Evolutionary conservation across 345 rosid species (phyloP).

Genomic region (Geranium brycei): DNA sequence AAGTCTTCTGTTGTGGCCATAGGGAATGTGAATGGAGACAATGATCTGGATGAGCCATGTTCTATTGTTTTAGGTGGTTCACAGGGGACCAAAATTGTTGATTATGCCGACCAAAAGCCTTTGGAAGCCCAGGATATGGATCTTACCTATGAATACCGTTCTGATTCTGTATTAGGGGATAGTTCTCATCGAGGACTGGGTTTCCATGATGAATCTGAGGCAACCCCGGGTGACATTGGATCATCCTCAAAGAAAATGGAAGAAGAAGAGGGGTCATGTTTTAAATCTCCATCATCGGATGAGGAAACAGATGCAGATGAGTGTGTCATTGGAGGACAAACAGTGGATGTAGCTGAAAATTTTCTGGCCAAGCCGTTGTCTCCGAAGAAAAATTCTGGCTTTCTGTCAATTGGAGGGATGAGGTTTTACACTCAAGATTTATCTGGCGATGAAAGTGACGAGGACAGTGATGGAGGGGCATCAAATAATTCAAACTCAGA

Average conservation of each 20-base stretch:
- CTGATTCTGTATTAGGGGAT: slow-evolving; percentile 54
- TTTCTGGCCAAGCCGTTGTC: slow-evolving; percentile 17
- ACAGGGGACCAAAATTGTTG: slow-evolving; percentile 11
- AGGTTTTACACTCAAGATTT: slow-evolving; percentile 68
- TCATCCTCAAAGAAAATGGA: slow-evolving; percentile 23
- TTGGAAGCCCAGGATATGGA: slow-evolving; percentile 21
- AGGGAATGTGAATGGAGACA: neutral
- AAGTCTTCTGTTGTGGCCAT: neutral
- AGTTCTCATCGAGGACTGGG: slow-evolving; percentile 55
- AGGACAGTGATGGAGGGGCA: slow-evolving; percentile 21
- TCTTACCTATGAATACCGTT: slow-evolving; percentile 41
- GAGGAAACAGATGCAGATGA: slow-evolving; percentile 19
- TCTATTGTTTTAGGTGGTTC: neutral
- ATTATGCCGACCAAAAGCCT: slow-evolving; percentile 47
- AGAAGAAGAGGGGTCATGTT: slow-evolving; percentile 18
- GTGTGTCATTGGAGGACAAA: slow-evolving; percentile 6
- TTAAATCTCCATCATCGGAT: slow-evolving; percentile 21
- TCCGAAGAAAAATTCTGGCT: slow-evolving; percentile 45
- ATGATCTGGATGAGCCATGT: neutral
- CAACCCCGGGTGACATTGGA: slow-evolving; percentile 25
- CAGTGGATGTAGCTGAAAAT: slow-evolving; percentile 20
- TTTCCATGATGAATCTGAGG: slow-evolving; percentile 41
- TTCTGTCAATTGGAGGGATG: slow-evolving; percentile 65
- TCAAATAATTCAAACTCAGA: slow-evolving; percentile 26
- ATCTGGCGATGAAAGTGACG: slow-evolving; percentile 50